Conservation (phyloP, 2,329 filamentous ascomycete genomes). For the Xylaria polymorpha region DNA sequence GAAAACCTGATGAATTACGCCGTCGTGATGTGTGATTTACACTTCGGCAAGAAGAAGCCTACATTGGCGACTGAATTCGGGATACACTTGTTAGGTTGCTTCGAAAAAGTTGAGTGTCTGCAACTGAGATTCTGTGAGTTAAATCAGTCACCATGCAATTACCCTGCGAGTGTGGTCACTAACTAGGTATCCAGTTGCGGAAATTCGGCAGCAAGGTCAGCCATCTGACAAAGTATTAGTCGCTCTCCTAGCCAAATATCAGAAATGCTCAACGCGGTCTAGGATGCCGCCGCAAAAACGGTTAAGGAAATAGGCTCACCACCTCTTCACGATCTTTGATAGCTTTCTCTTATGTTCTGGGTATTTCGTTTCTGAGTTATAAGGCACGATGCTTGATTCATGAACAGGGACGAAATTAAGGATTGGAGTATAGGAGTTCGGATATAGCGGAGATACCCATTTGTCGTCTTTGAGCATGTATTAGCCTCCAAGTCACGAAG, state of each 20-base stretch:
- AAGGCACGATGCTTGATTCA: conserved; percentile 21
- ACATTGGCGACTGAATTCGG: conserved; percentile 35
- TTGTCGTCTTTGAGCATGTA: conserved; percentile 43
- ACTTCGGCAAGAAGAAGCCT: conserved; percentile 47
- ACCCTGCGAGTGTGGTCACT: conserved; percentile 2
- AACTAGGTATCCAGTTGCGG: conserved; percentile 36
- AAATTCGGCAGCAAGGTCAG: conserved; percentile 37
- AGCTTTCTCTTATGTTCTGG: conserved; percentile 22
- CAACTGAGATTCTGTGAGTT: conserved; percentile 45
- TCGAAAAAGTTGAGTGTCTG: conserved; percentile 40
- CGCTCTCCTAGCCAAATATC: conserved; percentile 41
- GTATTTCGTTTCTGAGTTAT: conserved; percentile 18
- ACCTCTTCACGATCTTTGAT: conserved; percentile 9
- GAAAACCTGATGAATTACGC: conserved; percentile 45
- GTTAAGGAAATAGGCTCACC: conserved; percentile 38
- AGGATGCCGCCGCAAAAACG: conserved; percentile 40
- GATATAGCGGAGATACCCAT: conserved; percentile 48
- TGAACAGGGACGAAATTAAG: conserved; percentile 24
- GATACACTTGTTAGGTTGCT: conserved; percentile 39
- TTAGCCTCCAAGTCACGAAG: conserved; percentile 41
- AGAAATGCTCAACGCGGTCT: conserved; percentile 41
- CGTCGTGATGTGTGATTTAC: conserved; percentile 49
- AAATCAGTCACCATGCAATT: conserved; percentile 8
- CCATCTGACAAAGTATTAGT: conserved; percentile 42
- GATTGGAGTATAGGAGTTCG: conserved; percentile 46